Base-by-base conservation (phyloP, 495 filamentous ascomycete species). In the Penicillium pancosmium region DNA sequence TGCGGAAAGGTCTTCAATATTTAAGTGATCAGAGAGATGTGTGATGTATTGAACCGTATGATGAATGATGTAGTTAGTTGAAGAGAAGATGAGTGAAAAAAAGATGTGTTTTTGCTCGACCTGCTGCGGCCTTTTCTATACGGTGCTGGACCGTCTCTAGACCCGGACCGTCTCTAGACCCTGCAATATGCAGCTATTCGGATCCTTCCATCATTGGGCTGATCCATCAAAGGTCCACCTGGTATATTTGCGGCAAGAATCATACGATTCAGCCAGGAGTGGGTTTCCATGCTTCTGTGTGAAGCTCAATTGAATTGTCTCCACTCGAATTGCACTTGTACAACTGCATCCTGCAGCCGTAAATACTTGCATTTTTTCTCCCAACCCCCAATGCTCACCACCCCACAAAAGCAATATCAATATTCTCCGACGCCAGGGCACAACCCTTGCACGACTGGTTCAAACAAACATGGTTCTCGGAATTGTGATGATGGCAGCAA, bases 41-140 rank as follows among this genome's bases (percentile, higher is more conserved):
- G 36, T 18, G 41, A 19, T 13, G 15, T 18, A 19, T 16, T 12
- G 4, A 44, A 44, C 41, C 16, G 41, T 44, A 44, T 44, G 41
- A 44, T 44, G 16, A 9, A 16, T 44, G 41, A 44, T 38, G n/a
- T 44, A 19, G 41, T 44, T 44, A 16, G 5, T n/a, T 44, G 41
- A 44, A 44, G 41, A 44, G 41, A 15, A 44, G 41, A 43, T 50
- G 55, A 43, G 21, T 15, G 52, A 50, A 50, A 57, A 21, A 18
- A 44, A 57, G 43, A 23, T 21, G 50, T 34, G 12, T 43, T 43
- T 51, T 33, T 19, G 12, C 21, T 31, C 34, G 47, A 51, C 47
- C 50, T 34, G 55, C 51, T 50, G 47, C 33, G 12, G 16, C 46
- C 47, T 57, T 57, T 57, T 57, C 55, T 50, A 57, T 31, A 36